Conservation (phyloP, 495 filamentous ascomycete genomes). For the Penicillium cataractarum region DNA sequence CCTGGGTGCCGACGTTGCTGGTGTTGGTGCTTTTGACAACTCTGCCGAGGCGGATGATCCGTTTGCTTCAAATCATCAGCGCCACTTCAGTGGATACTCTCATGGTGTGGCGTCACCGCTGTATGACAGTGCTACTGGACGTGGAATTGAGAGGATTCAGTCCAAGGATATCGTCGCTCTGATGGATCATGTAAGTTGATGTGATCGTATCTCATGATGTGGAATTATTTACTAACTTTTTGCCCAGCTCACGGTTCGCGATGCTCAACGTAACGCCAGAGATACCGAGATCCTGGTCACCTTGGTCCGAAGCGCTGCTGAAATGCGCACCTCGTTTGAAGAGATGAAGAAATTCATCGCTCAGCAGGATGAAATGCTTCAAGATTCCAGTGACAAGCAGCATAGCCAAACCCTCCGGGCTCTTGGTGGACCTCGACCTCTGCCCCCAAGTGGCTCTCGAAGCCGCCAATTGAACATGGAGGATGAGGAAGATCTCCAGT, state of each 20-base stretch:
- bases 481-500: conserved; percentile 72
- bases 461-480: conserved; percentile 58
- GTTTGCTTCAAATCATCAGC: conserved; percentile 60
- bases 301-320: conserved; percentile 88
- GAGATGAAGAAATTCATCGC: conserved; percentile 92
- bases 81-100: conserved; percentile 85
- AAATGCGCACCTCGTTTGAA: conserved; percentile 97
- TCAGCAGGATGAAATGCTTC: conserved; percentile 81
- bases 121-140: conserved; percentile 88
- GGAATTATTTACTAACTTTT: not conserved
- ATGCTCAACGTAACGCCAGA: conserved; percentile 93
- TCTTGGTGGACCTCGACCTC: conserved; percentile 85
- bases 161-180: conserved; percentile 96
- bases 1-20: conserved; percentile 59
- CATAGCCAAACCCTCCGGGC: conserved; percentile 83
- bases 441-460: conserved; percentile 56
- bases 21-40: conserved; percentile 60
- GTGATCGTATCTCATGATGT: not conserved
- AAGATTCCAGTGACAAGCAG: conserved; percentile 80
- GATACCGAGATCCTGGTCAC: conserved; percentile 97
- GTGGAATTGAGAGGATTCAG: conserved; percentile 88
- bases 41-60: conserved; percentile 64
- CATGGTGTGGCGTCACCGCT: conserved; percentile 77
- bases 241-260: conserved; percentile 79
- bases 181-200: conserved; percentile 73